These are phyloP conservation scores for Gamsiella multidivaricata DNA, from an alignment of 192 early-diverging fungal species.

Conservation along the genomic window DNA sequence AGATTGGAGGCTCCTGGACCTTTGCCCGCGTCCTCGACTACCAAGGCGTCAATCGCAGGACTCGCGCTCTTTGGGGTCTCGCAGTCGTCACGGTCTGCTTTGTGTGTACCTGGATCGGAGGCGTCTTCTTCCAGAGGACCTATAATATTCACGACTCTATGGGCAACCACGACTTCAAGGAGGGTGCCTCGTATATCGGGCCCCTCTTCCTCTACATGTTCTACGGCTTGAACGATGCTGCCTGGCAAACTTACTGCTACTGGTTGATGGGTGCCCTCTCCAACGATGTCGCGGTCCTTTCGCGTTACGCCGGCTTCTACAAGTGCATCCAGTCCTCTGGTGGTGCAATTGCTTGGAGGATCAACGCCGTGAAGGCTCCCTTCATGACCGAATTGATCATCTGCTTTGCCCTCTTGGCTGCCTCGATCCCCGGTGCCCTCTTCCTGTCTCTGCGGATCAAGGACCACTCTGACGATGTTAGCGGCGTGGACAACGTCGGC, in stretches of 20 bases:
- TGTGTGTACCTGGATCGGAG: constrained; percentile 70
- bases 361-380: constrained; percentile 59
- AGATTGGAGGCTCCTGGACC: constrained; percentile 73
- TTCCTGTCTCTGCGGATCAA: constrained; percentile 38
- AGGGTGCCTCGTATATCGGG: constrained; percentile 60
- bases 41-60: constrained; percentile 59
- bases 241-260: constrained; percentile 79
- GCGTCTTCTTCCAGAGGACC: constrained; percentile 62
- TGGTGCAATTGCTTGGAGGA: constrained; percentile 73
- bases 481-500: background rate
- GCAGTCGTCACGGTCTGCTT: constrained; percentile 57
- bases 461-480: constrained; percentile 20
- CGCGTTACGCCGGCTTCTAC: constrained; percentile 86
- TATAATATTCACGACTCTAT: constrained; percentile 43
- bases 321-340: constrained; percentile 87
- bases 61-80: constrained; percentile 71
- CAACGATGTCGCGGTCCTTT: constrained; percentile 76
- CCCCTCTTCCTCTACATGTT: constrained; percentile 74
- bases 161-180: constrained; percentile 55
- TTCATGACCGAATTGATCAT: constrained; percentile 44
- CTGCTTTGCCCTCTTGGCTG: constrained; percentile 38
- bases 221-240: constrained; percentile 82
- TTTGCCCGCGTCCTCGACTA: constrained; percentile 74
- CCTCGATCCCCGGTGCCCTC: constrained; percentile 37
- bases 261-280: constrained; percentile 87